Conservation (phyloP, 352 stramenopile genomes). For the Pythium monospermum region DNA sequence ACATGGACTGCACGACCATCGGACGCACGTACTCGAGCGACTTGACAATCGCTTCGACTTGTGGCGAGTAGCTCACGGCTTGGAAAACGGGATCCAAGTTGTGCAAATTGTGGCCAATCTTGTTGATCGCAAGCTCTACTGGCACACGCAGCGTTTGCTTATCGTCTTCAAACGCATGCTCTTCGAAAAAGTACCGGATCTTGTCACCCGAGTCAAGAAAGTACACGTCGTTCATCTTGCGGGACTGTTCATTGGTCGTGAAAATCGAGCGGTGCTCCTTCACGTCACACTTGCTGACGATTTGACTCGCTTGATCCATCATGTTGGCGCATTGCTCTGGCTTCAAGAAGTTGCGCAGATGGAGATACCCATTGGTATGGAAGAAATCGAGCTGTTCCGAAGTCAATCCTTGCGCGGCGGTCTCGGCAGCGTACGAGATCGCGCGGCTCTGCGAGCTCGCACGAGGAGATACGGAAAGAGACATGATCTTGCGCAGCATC, state of each 20-base stretch:
- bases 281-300: conserved; percentile 59
- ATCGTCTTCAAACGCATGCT: conserved; percentile 59
- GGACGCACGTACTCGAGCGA: conserved; percentile 87
- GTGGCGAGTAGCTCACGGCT: conserved; percentile 71
- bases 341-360: conserved; percentile 40
- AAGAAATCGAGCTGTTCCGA: conserved; percentile 56
- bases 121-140: conserved; percentile 88
- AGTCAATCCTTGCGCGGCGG: conserved; percentile 31
- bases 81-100: conserved; percentile 84
- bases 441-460: too few species aligned
- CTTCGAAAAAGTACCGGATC: conserved; percentile 95
- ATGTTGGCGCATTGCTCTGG: conserved; percentile 46
- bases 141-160: conserved; percentile 65
- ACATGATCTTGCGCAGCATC: not conserved
- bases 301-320: conserved; percentile 38
- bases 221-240: conserved; percentile 87
- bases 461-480: not conserved
- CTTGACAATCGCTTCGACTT: conserved; percentile 69
- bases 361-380: conserved; percentile 59
- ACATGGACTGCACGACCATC: conserved; percentile 94
- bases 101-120: conserved; percentile 95
- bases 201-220: conserved; percentile 91
- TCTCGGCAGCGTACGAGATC: conserved; percentile 6
- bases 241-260: conserved; percentile 77
- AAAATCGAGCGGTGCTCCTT: conserved; percentile 72